These are phyloP conservation scores for Penicillium rolfsii DNA, from an alignment of 2,329 filamentous ascomycete species.

Conservation along the genomic window DNA sequence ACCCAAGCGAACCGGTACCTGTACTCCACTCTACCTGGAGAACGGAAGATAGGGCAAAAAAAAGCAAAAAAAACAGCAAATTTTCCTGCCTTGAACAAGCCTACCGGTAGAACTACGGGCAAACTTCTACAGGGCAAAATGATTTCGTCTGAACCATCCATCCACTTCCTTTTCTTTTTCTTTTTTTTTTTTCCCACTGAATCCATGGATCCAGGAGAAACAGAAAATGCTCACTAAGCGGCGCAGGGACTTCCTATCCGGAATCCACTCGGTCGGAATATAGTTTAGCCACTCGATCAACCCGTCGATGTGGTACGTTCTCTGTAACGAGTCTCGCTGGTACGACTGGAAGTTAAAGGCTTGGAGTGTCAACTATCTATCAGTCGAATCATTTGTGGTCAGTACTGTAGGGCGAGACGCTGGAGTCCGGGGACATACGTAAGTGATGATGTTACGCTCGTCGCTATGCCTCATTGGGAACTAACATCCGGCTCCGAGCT, in stretches of 20 bases:
- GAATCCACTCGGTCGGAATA: constrained; percentile 18
- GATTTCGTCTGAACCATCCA: neutral
- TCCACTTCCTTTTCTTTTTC: constrained; percentile 2
- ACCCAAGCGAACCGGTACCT: constrained; percentile 21
- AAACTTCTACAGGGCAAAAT: constrained; percentile 5
- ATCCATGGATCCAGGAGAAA: constrained; percentile 22
- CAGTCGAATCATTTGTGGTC: neutral
- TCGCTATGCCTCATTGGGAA: constrained; percentile 21
- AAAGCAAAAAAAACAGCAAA: neutral
- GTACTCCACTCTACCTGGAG: constrained; percentile 9
- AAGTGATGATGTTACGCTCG: constrained; percentile 30
- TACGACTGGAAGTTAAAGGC: neutral
- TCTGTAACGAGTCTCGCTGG: neutral
- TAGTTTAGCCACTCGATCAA: constrained; percentile 8
- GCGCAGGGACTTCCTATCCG: constrained; percentile 8
- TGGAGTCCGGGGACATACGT: constrained; percentile 27
- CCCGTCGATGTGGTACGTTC: neutral
- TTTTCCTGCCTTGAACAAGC: constrained; percentile 4
- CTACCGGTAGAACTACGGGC: constrained; percentile 29
- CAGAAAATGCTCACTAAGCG: constrained; percentile 8
- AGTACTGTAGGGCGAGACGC: neutral
- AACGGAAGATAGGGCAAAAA: neutral
- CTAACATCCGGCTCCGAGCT: constrained; percentile 22
- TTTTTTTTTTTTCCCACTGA: constrained; percentile 1
- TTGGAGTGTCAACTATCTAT: neutral